phyloP scores from a whole-genome alignment of 805 yeast species.

The Saturnispora zaruensis region DNA sequence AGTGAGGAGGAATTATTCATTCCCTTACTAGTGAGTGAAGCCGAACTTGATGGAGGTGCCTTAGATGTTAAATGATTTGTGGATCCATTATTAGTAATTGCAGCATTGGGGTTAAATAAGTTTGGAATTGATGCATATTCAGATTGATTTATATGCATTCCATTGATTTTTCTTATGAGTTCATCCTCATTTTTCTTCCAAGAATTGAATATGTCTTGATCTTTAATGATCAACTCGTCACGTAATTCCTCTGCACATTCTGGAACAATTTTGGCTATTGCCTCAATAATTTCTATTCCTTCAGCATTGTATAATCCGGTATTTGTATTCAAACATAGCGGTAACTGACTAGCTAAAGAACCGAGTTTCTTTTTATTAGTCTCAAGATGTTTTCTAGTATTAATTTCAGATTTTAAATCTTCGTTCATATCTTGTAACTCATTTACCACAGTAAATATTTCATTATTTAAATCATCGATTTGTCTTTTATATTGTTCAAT shows the following conservation, averaged over 20 bases:
- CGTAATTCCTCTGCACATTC: slow-evolving; percentile 26
- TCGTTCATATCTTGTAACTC: slow-evolving; percentile 28
- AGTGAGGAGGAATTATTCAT: slow-evolving; percentile 1
- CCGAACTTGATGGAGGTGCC: background rate
- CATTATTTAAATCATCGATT: slow-evolving; percentile 23
- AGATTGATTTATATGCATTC: background rate
- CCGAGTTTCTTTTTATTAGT: slow-evolving; percentile 17
- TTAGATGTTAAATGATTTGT: background rate
- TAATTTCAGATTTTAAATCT: slow-evolving; percentile 24
- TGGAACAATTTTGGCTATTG: slow-evolving; percentile 21
- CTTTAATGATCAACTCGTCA: slow-evolving; percentile 9
- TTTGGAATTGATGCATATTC: background rate
- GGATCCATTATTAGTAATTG: background rate
- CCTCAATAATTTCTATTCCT: slow-evolving; percentile 20
- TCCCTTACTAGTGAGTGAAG: slow-evolving; percentile 6
- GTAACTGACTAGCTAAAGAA: slow-evolving; percentile 20
- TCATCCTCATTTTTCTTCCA: slow-evolving; percentile 27
- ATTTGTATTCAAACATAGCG: slow-evolving; percentile 19
- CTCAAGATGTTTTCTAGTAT: slow-evolving; percentile 24
- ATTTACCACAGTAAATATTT: slow-evolving; percentile 20
- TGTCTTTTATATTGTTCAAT: slow-evolving; percentile 16
- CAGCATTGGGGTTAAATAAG: background rate
- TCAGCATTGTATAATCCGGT: slow-evolving; percentile 25
- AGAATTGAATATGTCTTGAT: slow-evolving; percentile 6
- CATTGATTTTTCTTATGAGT: slow-evolving; percentile 18